A percentile compares a stretch with the other conserved stretches of the same genome.
phyloP scores from a whole-genome alignment of 768 basidiomycete genomes.

The Terana coerulea region DNA sequence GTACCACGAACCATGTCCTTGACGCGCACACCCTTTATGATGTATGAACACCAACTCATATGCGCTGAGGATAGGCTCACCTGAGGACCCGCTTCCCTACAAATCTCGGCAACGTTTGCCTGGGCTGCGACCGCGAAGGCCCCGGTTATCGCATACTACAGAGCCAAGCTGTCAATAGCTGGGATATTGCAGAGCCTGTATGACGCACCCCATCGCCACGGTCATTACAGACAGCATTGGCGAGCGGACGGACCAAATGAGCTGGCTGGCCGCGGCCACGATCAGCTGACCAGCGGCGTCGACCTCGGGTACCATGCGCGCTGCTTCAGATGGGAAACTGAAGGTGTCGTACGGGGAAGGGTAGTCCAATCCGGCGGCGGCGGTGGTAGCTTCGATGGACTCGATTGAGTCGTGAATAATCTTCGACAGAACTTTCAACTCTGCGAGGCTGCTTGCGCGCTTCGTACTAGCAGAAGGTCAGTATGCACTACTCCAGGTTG shows the following conservation, averaged over 20 bases:
- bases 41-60: slow-evolving; percentile 1
- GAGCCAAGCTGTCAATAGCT: not conserved
- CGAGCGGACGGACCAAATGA: slow-evolving; percentile 27
- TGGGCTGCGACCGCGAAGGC: not conserved
- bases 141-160: not conserved
- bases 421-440: slow-evolving; percentile 2
- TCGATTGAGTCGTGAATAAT: not conserved
- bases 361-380: not conserved
- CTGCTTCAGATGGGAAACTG: slow-evolving; percentile 2
- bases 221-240: slow-evolving; percentile 19
- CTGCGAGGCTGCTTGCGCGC: no score
- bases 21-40: slow-evolving; percentile 30
- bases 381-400: not conserved
- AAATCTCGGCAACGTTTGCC: slow-evolving; percentile 25
- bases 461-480: no score
- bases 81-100: slow-evolving; percentile 27
- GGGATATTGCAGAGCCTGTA: not conserved
- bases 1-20: slow-evolving; percentile 26
- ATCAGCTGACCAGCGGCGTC: slow-evolving; percentile 20
- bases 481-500: no score
- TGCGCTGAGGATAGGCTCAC: slow-evolving; percentile 12
- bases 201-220: not conserved
- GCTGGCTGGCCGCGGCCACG: slow-evolving; percentile 32
- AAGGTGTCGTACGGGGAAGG: slow-evolving; percentile 1
- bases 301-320: slow-evolving; percentile 8